These are phyloP conservation scores for Podochytrium sp. DNA, from an alignment of 192 early-diverging fungal species.

Conservation along the genomic window DNA sequence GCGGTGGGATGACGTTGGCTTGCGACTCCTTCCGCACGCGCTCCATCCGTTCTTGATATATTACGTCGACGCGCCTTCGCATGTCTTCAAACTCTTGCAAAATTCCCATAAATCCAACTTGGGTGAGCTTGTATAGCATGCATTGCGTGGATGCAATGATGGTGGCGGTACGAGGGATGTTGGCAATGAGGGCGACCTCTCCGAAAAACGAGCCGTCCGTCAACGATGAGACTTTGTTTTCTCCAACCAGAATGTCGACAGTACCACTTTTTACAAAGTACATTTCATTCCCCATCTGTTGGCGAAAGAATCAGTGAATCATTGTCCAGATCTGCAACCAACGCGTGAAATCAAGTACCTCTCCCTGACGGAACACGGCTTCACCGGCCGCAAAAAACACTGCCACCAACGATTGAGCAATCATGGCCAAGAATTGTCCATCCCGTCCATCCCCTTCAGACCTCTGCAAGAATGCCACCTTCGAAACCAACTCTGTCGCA, in stretches of 20 bases:
- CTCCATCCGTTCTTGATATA: constrained; percentile 29
- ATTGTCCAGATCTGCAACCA: neutral
- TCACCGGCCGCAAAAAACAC: constrained; percentile 45
- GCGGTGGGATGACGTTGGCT: no score
- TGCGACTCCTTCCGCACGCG: no score
- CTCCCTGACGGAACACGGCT: constrained; percentile 46
- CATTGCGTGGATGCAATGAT: constrained; percentile 28
- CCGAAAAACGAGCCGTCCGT: constrained; percentile 41
- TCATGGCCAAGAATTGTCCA: constrained; percentile 32
- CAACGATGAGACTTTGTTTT: constrained; percentile 30
- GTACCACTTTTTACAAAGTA: constrained; percentile 50
- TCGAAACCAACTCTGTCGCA: constrained; percentile 26
- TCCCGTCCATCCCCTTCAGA: constrained; percentile 47
- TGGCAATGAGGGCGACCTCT: constrained; percentile 46
- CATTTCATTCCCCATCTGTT: constrained; percentile 47
- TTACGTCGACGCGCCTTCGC: constrained; percentile 23
- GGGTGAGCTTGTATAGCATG: constrained; percentile 38
- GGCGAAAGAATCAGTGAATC: neutral
- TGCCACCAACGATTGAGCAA: constrained; percentile 36
- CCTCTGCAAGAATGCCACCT: constrained; percentile 47
- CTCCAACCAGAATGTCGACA: constrained; percentile 42
- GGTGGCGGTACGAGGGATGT: constrained; percentile 49
- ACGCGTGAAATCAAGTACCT: constrained; percentile 6
- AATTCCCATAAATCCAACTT: constrained; percentile 35
- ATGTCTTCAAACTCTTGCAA: constrained; percentile 47